Conservation (phyloP, 1,139 yeast genomes). For the Debaryomyces sp. region DNA sequence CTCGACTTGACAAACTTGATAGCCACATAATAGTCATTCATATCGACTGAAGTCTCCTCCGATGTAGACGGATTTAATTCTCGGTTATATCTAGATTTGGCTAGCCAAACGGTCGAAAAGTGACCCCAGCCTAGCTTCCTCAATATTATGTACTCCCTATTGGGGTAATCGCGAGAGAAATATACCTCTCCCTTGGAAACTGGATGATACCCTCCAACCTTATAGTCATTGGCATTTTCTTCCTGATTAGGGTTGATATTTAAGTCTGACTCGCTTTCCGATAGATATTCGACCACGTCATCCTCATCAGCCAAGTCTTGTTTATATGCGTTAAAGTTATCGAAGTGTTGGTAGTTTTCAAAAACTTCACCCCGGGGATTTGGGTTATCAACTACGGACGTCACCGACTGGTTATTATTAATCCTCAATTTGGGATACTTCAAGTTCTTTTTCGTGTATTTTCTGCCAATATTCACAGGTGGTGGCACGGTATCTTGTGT, state of each 20-base stretch:
- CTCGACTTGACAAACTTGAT: constrained; percentile 45
- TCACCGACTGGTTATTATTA: not conserved
- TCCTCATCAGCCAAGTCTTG: constrained; percentile 8
- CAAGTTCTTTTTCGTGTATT: not conserved
- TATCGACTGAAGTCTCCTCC: constrained; percentile 6
- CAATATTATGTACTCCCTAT: constrained; percentile 33
- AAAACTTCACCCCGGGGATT: not conserved
- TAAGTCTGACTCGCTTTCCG: constrained; percentile 31
- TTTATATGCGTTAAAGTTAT: constrained; percentile 1
- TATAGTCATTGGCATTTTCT: constrained; percentile 41
- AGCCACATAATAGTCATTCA: constrained; percentile 37
- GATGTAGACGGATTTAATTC: constrained; percentile 1
- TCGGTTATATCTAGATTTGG: constrained; percentile 41
- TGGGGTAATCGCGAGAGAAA: constrained; percentile 27
- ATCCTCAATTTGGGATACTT: not conserved
- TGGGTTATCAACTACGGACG: not conserved
- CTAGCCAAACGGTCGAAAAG: constrained; percentile 88
- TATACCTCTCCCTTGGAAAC: constrained; percentile 43
- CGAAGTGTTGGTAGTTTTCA: not conserved
- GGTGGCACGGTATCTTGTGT: not conserved
- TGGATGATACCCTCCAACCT: constrained; percentile 47
- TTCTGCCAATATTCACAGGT: not conserved
- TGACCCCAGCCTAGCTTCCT: constrained; percentile 81
- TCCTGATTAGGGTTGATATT: constrained; percentile 39
- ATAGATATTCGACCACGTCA: constrained; percentile 16